phyloP scores from a whole-genome alignment of 805 yeast species.

The Zygosaccharomyces siamensis region DNA sequence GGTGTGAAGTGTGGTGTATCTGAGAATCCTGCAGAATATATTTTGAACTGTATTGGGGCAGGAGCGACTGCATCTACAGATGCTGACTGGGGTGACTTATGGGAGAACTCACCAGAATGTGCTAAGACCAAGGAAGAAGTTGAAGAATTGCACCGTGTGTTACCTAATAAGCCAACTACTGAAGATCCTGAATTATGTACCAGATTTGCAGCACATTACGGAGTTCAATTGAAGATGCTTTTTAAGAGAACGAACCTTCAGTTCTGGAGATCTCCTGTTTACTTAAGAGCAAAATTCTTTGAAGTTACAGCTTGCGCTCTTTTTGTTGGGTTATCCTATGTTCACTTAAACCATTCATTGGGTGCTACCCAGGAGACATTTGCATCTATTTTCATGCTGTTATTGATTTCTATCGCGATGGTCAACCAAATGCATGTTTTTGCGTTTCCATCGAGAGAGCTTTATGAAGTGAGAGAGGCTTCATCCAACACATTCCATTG shows the following conservation, averaged over 20 bases:
- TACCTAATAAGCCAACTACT: conserved; percentile 31
- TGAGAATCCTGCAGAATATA: conserved; percentile 76
- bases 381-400: conserved; percentile 54
- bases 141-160: conserved; percentile 47
- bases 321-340: conserved; percentile 67
- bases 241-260: conserved; percentile 52
- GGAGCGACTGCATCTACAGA: conserved; percentile 64
- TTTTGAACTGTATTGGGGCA: conserved; percentile 71
- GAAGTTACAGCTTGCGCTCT: conserved; percentile 51
- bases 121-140: conserved; percentile 49
- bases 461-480: conserved; percentile 69
- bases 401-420: conserved; percentile 48
- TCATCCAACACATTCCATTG: conserved; percentile 69
- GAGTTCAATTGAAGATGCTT: conserved; percentile 42
- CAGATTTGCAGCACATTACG: conserved; percentile 43
- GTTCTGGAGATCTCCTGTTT: conserved; percentile 60
- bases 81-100: conserved; percentile 59
- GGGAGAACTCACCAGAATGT: conserved; percentile 52
- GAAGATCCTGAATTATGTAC: conserved; percentile 37
- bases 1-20: conserved; percentile 57
- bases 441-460: conserved; percentile 53
- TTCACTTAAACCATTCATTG: conserved; percentile 50
- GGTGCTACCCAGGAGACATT: conserved; percentile 66
- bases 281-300: conserved; percentile 51
- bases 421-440: conserved; percentile 60